phyloP scores from a whole-genome alignment of 1,139 yeast species.

The Yamadazyma sp. region DNA sequence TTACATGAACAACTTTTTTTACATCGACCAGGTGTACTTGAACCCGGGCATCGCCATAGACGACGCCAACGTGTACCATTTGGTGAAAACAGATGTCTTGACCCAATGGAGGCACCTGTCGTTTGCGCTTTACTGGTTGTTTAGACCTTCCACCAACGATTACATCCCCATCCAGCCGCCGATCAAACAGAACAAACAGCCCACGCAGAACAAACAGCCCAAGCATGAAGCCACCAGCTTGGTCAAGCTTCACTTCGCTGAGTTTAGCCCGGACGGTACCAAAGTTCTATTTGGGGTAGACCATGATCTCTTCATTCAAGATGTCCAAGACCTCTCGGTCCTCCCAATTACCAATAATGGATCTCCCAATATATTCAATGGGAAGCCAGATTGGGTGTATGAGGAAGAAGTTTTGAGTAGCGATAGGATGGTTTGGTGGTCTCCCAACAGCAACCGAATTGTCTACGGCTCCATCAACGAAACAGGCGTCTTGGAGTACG shows the following conservation, averaged over 20 bases:
- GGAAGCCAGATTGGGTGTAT: slow-evolving; percentile 94
- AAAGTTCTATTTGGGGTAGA: slow-evolving; percentile 35
- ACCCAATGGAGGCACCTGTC: slow-evolving; percentile 44
- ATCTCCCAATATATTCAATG: slow-evolving; percentile 66
- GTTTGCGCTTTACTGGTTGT: slow-evolving; percentile 43
- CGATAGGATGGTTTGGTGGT: slow-evolving; percentile 84
- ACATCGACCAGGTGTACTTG: slow-evolving; percentile 27
- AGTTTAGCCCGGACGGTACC: slow-evolving; percentile 42
- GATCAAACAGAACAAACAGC: too few relatives aligned
- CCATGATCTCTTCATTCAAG: slow-evolving; percentile 43
- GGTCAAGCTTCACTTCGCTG: slow-evolving; percentile 40
- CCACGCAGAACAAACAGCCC: neutral
- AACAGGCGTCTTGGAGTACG: slow-evolving; percentile 62
- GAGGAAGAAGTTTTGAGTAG: slow-evolving; percentile 83
- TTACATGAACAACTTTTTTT: slow-evolving; percentile 34
- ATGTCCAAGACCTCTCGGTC: slow-evolving; percentile 33
- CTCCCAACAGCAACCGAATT: slow-evolving; percentile 65
- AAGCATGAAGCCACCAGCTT: slow-evolving; percentile 12
- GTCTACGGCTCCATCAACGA: slow-evolving; percentile 73
- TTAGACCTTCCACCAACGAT: slow-evolving; percentile 19
- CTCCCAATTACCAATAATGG: slow-evolving; percentile 54
- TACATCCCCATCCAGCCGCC: slow-evolving; percentile 28
- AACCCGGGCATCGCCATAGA: slow-evolving; percentile 37
- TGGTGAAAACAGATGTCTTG: slow-evolving; percentile 33
- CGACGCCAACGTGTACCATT: slow-evolving; percentile 25